Evolutionary conservation across 2,329 filamentous ascomycete species (phyloP).

Genomic region (Epichloe coenophiala): DNA sequence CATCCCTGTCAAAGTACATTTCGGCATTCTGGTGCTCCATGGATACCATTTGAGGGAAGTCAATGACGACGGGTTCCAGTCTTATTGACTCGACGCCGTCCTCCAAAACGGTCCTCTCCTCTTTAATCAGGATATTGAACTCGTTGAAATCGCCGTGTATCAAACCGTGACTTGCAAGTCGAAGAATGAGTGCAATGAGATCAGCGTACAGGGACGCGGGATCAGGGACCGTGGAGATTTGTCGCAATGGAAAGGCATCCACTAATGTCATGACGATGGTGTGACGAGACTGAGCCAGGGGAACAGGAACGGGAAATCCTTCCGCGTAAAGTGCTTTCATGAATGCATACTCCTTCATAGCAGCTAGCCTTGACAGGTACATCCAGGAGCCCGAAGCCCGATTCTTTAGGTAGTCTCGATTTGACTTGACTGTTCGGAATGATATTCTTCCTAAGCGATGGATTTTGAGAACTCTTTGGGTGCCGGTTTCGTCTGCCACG

Average conservation of each 20-base stretch:
- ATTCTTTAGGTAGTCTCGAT: constrained; percentile 87
- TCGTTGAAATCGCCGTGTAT: constrained; percentile 99
- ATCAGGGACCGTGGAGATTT: constrained; percentile 72
- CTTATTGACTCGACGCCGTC: constrained; percentile 28
- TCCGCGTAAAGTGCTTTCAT: constrained; percentile 77
- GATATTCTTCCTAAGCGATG: constrained; percentile 91
- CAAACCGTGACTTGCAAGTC: constrained; percentile 70
- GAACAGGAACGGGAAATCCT: constrained; percentile 80
- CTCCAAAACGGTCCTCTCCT: constrained; percentile 36
- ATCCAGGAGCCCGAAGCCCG: constrained; percentile 79
- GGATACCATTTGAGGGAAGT: constrained; percentile 97
- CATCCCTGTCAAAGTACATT: constrained; percentile 95
- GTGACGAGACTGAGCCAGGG: constrained; percentile 79
- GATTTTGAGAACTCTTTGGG: constrained; percentile 82
- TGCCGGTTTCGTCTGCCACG: constrained; percentile 66
- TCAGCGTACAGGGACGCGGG: constrained; percentile 83
- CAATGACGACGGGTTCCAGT: constrained; percentile 75
- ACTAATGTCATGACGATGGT: constrained; percentile 93
- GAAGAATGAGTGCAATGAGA: constrained; percentile 72
- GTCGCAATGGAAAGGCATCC: constrained; percentile 81
- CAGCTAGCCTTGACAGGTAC: constrained; percentile 89
- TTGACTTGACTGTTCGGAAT: constrained; percentile 90
- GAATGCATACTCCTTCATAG: constrained; percentile 88
- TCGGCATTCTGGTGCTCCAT: constrained; percentile 88
- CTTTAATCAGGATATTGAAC: constrained; percentile 93